Base-by-base conservation (phyloP, 345 rosid species). In the Combretum micranthum region DNA sequence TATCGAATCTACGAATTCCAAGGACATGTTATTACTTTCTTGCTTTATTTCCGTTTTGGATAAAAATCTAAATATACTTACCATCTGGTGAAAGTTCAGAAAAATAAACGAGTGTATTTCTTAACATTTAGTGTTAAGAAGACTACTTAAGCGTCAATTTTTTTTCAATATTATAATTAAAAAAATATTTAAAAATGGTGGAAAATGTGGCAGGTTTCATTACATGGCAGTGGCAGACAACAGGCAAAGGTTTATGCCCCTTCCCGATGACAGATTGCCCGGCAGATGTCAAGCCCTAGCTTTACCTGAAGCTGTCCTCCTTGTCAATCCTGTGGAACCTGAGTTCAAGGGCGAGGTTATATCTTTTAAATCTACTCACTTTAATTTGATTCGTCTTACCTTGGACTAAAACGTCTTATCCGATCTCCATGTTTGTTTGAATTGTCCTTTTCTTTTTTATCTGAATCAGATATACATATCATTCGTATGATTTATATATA, bases 331-430 rank as follows among this genome's bases (percentile, higher is more conserved):
- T 8, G 59, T 84, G n/a, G 95, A 91, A 63, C 78, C 82, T 10
- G 84, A 84, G 62, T 83, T 91, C 56, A 75, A 60, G 65, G 98
- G 96, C 65, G 97, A 90, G 83, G 95, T 89, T 50, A 23, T 39
- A 20, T 3, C 22, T 19, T 15, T n/a, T 20, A 13, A 20, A 20
- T n/a, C 13, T 14, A 3, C 18, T 19, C 26, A 13, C 53, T 13
- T 13, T 17, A 18, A 3, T 22, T 37, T 18, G 2, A 56, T 12
- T 20, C 10, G 32, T 20, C 14, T 7, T 15, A 18, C 16, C 19
- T 56, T 13, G 44, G 26, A 10, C 11, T 25, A 7, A n/a, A n/a
- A n/a, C n/a, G n/a, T n/a, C n/a, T n/a, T n/a, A 25, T 25, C 32
- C 0, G 1, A 25, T 7, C 6, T 25, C 6, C 3, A 25, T 25